phyloP scores from a whole-genome alignment of 306 rosid species.

The Fragaria iinumae region DNA sequence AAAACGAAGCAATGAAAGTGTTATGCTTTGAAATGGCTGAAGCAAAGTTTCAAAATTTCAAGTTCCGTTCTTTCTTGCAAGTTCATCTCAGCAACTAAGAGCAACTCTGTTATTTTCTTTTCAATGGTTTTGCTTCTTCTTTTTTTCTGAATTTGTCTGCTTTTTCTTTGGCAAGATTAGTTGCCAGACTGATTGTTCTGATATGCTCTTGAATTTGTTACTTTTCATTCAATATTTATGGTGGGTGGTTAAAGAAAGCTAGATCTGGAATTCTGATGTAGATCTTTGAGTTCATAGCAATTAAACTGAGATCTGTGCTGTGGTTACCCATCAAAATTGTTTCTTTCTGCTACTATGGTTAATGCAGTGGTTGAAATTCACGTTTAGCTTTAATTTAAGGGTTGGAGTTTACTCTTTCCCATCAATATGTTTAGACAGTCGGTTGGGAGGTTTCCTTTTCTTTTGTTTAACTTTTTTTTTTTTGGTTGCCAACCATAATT shows the following conservation, averaged over 20 bases:
- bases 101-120: neutral
- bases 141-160: neutral
- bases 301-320: constrained; percentile 9
- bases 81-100: neutral
- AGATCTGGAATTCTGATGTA: constrained; percentile 34
- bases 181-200: neutral
- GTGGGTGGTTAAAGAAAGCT: constrained; percentile 2
- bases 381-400: neutral
- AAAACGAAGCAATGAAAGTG: neutral
- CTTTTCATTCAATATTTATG: neutral
- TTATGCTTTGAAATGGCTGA: constrained; percentile 3
- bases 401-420: constrained; percentile 9
- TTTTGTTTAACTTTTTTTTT: neutral
- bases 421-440: neutral
- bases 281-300: neutral
- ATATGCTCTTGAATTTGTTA: neutral
- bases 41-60: neutral
- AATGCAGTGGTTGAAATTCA: constrained; percentile 6
- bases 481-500: constrained; percentile 21
- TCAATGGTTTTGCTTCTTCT: too few relatives aligned
- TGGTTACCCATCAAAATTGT: neutral
- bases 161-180: neutral
- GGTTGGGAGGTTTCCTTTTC: neutral
- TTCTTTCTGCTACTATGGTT: constrained; percentile 10
- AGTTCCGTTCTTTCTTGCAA: neutral